A percentile compares a stretch with the other conserved stretches of the same genome.
phyloP scores from a whole-genome alignment of 176 grass and related monocot species.

The Triticum turgidum region DNA sequence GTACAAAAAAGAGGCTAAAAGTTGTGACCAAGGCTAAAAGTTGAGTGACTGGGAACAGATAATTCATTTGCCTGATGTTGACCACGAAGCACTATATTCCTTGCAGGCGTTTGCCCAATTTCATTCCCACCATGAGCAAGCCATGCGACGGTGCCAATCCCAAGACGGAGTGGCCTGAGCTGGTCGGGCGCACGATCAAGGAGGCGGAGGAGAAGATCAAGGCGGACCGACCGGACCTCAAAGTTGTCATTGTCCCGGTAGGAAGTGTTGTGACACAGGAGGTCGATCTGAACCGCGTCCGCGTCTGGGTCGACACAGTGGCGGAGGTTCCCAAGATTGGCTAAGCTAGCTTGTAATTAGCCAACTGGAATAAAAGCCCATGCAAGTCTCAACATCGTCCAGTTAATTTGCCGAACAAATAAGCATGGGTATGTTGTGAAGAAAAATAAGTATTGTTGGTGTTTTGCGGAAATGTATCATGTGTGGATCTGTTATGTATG shows the following conservation, averaged over 20 bases:
- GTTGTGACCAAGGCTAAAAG: neutral
- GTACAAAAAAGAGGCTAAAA: too few relatives aligned
- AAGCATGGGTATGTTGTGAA: neutral
- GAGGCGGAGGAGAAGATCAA: constrained; percentile 26
- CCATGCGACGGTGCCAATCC: neutral
- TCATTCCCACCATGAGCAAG: neutral
- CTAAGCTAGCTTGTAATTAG: neutral
- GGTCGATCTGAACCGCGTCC: neutral
- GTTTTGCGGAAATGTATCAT: neutral
- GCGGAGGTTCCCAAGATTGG: constrained; percentile 12
- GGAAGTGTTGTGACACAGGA: rapidly evolving
- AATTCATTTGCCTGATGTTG: neutral
- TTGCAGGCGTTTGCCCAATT: neutral
- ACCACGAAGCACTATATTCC: neutral
- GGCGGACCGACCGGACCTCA: constrained; percentile 29
- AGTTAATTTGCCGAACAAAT: neutral
- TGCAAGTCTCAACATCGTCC: neutral
- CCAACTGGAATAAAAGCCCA: neutral
- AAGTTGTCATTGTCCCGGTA: neutral
- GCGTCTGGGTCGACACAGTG: constrained; percentile 22
- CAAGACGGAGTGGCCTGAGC: constrained; percentile 39
- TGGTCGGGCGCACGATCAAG: constrained; percentile 6
- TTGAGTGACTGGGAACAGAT: neutral
- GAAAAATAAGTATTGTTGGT: neutral
- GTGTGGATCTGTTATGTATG: neutral